Percentiles rank a stretch among this genome's conserved stretches.
phyloP scores from a whole-genome alignment of 1,139 yeast genomes.

The Pichia sp. region DNA sequence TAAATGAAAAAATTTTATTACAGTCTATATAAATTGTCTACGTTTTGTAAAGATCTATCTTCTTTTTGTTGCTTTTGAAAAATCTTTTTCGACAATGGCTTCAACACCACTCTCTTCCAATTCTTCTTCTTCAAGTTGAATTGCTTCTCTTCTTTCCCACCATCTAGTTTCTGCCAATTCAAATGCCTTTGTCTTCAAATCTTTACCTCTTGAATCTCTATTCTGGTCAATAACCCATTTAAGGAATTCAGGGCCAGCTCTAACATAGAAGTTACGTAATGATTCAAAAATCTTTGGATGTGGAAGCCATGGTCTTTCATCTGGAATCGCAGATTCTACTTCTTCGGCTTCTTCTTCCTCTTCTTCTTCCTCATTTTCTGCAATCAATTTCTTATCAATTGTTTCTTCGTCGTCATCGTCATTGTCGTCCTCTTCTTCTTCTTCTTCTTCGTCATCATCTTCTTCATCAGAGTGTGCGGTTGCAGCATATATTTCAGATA shows the following conservation, averaged over 20 bases:
- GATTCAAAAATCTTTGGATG: constrained; percentile 95
- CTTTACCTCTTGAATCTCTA: constrained; percentile 84
- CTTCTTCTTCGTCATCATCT: constrained; percentile 57
- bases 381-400: constrained; percentile 36
- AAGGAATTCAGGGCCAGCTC: constrained; percentile 80
- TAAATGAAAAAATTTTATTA: background rate
- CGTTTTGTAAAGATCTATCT: constrained; percentile 26
- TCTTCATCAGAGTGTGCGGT: constrained; percentile 47
- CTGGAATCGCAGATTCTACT: constrained; percentile 71
- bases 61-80: constrained; percentile 38
- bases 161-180: constrained; percentile 90
- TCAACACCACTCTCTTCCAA: constrained; percentile 93
- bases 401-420: constrained; percentile 46
- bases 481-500: constrained; percentile 54
- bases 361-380: constrained; percentile 40
- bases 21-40: background rate
- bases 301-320: constrained; percentile 92
- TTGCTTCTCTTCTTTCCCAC: constrained; percentile 98
- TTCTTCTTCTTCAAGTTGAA: constrained; percentile 80
- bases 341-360: constrained; percentile 59
- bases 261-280: constrained; percentile 72
- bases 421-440: constrained; percentile 57
- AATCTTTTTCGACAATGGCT: constrained; percentile 76
- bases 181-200: constrained; percentile 81
- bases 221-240: constrained; percentile 90